Conservation (phyloP, 2,329 filamentous ascomycete species). For the Clathrospora elynae region DNA sequence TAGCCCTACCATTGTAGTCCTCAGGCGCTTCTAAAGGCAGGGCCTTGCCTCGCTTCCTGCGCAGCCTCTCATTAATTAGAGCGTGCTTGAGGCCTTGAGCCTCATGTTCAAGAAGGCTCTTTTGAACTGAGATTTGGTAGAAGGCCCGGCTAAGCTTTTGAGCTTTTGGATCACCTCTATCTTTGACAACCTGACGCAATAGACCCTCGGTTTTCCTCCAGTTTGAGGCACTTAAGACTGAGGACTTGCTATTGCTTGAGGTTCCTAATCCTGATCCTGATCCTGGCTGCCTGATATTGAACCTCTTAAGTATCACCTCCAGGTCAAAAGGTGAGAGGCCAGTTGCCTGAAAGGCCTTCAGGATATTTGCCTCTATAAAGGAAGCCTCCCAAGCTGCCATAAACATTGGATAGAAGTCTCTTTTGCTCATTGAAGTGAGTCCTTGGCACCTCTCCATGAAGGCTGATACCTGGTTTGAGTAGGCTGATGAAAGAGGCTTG, state of each 20-base stretch:
- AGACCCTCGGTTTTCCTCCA: too few species aligned
- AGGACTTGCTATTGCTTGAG: too few species aligned
- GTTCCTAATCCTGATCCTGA: too few species aligned
- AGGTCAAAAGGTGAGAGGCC: slow-evolving; percentile 10
- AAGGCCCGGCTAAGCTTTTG: too few species aligned
- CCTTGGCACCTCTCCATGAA: slow-evolving; percentile 1
- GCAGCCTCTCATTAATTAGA: slow-evolving; percentile 4
- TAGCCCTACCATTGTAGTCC: slow-evolving; percentile 7
- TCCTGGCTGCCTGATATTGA: too few species aligned
- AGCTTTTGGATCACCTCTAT: too few species aligned
- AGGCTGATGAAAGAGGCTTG: too few species aligned
- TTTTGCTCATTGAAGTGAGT: neutral
- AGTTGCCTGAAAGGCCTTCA: slow-evolving; percentile 7
- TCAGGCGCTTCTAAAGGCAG: slow-evolving; percentile 4
- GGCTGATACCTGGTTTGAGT: slow-evolving; percentile 3
- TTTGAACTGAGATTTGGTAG: slow-evolving; percentile 5
- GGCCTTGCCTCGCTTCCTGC: slow-evolving; percentile 1
- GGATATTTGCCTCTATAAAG: slow-evolving; percentile 11
- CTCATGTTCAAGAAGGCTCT: slow-evolving; percentile 5
- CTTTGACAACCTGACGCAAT: too few species aligned
- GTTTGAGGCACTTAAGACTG: too few species aligned
- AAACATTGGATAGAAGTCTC: slow-evolving; percentile 11
- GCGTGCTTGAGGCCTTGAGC: slow-evolving; percentile 2
- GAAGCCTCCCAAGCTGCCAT: slow-evolving; percentile 6
- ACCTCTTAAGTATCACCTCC: slow-evolving; percentile 1